Percentiles rank a stretch among this genome's conserved stretches.
phyloP scores from a whole-genome alignment of 495 filamentous ascomycete genomes.

The Terfezia claveryi region DNA sequence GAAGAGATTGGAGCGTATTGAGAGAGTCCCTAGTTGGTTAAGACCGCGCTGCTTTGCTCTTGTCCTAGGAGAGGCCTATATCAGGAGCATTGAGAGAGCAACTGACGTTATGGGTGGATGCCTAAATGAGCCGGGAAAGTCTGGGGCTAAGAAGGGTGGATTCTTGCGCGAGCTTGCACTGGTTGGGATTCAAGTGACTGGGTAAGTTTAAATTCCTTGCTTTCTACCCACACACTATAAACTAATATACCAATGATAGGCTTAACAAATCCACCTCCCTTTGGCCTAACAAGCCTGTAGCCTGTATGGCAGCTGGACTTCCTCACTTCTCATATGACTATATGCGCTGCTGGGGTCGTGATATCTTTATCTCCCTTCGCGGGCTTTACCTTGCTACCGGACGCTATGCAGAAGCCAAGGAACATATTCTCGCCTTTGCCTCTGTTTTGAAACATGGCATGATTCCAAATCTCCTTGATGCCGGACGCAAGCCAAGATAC shows the following conservation, averaged over 20 bases:
- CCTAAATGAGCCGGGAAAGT: conserved; percentile 36
- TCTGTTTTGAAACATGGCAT: conserved; percentile 96
- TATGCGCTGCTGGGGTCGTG: conserved; percentile 92
- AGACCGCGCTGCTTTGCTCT: conserved; percentile 84
- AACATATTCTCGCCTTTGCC: conserved; percentile 88
- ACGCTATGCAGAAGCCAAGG: conserved; percentile 64
- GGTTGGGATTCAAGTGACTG: conserved; percentile 75
- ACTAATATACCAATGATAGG: conserved; percentile 1
- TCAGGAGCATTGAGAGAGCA: conserved; percentile 53
- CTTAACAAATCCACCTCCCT: conserved; percentile 73
- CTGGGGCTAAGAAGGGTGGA: background rate
- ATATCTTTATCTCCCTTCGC: conserved; percentile 86
- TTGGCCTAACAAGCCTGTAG: conserved; percentile 62
- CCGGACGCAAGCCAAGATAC: conserved; percentile 76
- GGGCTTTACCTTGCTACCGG: conserved; percentile 78
- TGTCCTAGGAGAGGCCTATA: conserved; percentile 66
- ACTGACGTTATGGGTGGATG: conserved; percentile 58
- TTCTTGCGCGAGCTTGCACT: conserved; percentile 73
- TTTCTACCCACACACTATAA: background rate
- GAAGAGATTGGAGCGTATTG: conserved; percentile 63
- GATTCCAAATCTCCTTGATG: conserved; percentile 84
- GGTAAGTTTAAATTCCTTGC: conserved; percentile 19
- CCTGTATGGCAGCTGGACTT: conserved; percentile 75
- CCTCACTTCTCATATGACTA: conserved; percentile 89
- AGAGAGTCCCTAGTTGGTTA: conserved; percentile 66